phyloP scores from a whole-genome alignment of 768 basidiomycete genomes.

The Lactarius deliciosus region DNA sequence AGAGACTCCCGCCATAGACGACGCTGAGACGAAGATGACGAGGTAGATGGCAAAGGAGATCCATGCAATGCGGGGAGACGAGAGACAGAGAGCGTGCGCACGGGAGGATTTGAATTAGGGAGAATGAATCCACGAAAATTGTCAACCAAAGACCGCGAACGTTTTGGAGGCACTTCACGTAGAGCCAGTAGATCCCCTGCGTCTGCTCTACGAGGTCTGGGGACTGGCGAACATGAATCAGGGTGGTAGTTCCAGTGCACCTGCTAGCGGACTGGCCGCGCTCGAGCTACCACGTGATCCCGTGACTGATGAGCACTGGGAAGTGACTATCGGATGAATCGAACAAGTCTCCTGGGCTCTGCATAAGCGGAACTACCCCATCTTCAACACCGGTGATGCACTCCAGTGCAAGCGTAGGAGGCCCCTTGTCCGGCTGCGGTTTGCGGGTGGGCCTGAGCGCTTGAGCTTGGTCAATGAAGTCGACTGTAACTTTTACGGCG shows the following conservation, averaged over 20 bases:
- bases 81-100: slow-evolving; percentile 27
- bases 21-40: slow-evolving; percentile 16
- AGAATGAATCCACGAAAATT: slow-evolving; percentile 61
- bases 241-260: slow-evolving; percentile 28
- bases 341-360: slow-evolving; percentile 20
- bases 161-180: slow-evolving; percentile 35
- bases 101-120: slow-evolving; percentile 20
- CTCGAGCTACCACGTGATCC: slow-evolving; percentile 21
- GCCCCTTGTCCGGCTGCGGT: slow-evolving; percentile 3
- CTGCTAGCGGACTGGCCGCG: slow-evolving; percentile 17
- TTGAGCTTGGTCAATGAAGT: slow-evolving; percentile 15
- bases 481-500: slow-evolving; percentile 52
- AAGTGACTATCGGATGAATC: slow-evolving; percentile 26
- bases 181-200: slow-evolving; percentile 30
- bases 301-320: slow-evolving; percentile 25
- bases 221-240: slow-evolving; percentile 26
- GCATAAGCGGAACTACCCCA: slow-evolving; percentile 6
- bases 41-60: slow-evolving; percentile 5
- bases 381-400: slow-evolving; percentile 7
- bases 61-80: slow-evolving; percentile 12
- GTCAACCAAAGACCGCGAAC: slow-evolving; percentile 56
- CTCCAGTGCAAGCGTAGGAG: slow-evolving; percentile 20
- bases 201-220: slow-evolving; percentile 29
- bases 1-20: slow-evolving; percentile 18
- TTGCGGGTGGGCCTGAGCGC: slow-evolving; percentile 6